Evolutionary conservation across 116 monocot genomes (phyloP).

Genomic region (Iris pallida): DNA sequence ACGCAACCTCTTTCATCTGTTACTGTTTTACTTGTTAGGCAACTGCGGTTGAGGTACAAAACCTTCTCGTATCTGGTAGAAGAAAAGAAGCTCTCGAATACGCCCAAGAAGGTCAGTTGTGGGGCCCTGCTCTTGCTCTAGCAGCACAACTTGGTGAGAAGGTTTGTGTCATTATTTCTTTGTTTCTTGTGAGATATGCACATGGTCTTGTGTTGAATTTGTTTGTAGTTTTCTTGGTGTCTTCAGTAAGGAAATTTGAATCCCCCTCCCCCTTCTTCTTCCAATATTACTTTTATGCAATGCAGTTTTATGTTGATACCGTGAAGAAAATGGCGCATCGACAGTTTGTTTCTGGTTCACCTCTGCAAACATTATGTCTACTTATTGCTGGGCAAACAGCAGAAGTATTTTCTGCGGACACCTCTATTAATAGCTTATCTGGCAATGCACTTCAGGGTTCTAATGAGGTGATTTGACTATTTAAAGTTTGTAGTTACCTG

Average conservation of each 20-base stretch:
- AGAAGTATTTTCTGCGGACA: conserved; percentile 74
- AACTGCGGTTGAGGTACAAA: conserved; percentile 74
- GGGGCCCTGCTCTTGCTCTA: conserved; percentile 97
- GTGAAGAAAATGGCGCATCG: conserved; percentile 91
- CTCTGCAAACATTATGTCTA: conserved; percentile 82
- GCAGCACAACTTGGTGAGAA: conserved; percentile 86
- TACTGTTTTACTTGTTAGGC: conserved; percentile 29
- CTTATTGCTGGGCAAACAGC: conserved; percentile 96
- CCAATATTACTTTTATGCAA: neutral
- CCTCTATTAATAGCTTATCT: conserved; percentile 21
- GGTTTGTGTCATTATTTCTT: conserved; percentile 32
- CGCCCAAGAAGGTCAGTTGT: conserved; percentile 93
- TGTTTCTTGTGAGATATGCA: conserved; percentile 9
- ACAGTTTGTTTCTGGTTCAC: conserved; percentile 84
- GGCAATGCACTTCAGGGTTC: conserved; percentile 35
- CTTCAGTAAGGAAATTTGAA: neutral
- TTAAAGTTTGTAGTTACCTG: neutral
- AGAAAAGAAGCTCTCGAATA: conserved; percentile 85
- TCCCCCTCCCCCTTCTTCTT: neutral
- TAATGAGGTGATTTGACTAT: conserved; percentile 32
- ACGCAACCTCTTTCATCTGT: neutral
- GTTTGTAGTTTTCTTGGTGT: neutral
- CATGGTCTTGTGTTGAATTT: neutral
- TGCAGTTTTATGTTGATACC: conserved; percentile 91
- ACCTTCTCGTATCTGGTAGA: conserved; percentile 87